A percentile compares a stretch with the other conserved stretches of the same genome.
These are phyloP conservation scores for Gamarada debralockiae DNA, from an alignment of 495 filamentous ascomycete species.

Conservation along the genomic window DNA sequence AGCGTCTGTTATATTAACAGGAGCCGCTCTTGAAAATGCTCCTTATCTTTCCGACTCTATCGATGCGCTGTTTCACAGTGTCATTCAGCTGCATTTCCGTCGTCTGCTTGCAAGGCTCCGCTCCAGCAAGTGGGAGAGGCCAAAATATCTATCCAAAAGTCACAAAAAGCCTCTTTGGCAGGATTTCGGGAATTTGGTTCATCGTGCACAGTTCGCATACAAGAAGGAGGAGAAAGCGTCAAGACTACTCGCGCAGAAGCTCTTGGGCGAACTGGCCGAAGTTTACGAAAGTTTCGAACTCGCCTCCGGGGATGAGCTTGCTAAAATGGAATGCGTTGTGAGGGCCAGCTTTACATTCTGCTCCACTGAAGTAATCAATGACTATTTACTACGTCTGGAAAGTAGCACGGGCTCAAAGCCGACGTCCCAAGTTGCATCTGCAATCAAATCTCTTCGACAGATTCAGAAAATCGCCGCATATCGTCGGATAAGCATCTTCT, in stretches of 20 bases:
- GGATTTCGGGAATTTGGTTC: constrained; percentile 7
- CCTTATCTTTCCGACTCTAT: not conserved
- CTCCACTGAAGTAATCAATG: not conserved
- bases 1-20: not conserved
- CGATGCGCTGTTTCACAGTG: not conserved
- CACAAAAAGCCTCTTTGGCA: constrained; percentile 15
- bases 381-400: constrained; percentile 6
- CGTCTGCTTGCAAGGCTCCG: constrained; percentile 9
- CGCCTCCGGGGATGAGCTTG: not conserved
- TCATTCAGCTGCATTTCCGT: constrained; percentile 5
- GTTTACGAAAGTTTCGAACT: constrained; percentile 2
- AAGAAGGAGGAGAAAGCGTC: constrained; percentile 4
- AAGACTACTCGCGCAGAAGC: not conserved
- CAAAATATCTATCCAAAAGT: constrained; percentile 13
- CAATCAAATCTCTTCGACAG: constrained; percentile 10
- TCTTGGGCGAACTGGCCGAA: not conserved
- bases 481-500: constrained; percentile 2
- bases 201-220: constrained; percentile 8
- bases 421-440: constrained; percentile 7
- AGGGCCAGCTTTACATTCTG: constrained; percentile 3
- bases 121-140: constrained; percentile 10
- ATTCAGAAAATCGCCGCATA: constrained; percentile 11
- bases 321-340: not conserved
- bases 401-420: not conserved
- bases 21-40: not conserved